Evolutionary conservation across 306 rosid genomes (phyloP).

Genomic region (Trifolium fragiferum): DNA sequence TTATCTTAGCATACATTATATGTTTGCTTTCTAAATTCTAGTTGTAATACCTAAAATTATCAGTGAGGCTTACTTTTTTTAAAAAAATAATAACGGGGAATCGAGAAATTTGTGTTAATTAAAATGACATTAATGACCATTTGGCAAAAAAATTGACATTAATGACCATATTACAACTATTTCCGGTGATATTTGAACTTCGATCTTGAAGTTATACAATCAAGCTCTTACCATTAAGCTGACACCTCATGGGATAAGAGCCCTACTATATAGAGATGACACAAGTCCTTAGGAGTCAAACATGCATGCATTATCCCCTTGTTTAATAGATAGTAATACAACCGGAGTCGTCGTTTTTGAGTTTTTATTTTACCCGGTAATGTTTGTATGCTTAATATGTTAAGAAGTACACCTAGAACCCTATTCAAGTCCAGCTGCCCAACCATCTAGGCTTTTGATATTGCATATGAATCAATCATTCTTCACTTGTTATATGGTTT

Average conservation of each 20-base stretch:
- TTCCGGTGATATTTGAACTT: too few relatives aligned
- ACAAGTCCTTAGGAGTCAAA: background rate
- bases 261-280: background rate
- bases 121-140: too few relatives aligned
- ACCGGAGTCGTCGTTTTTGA: background rate
- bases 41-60: background rate
- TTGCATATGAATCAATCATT: background rate
- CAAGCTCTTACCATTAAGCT: too few relatives aligned
- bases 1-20: conserved; percentile 22
- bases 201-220: too few relatives aligned
- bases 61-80: background rate
- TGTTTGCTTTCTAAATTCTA: conserved; percentile 26
- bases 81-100: too few relatives aligned
- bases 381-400: background rate
- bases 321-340: background rate
- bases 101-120: too few relatives aligned
- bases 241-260: background rate
- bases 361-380: background rate
- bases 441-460: background rate
- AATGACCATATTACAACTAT: too few relatives aligned
- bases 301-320: background rate
- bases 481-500: conserved; percentile 13
- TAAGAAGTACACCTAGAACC: background rate
- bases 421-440: background rate
- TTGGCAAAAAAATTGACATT: too few relatives aligned